Conservation (phyloP, 306 rosid genomes). For the Quercus parvula region DNA sequence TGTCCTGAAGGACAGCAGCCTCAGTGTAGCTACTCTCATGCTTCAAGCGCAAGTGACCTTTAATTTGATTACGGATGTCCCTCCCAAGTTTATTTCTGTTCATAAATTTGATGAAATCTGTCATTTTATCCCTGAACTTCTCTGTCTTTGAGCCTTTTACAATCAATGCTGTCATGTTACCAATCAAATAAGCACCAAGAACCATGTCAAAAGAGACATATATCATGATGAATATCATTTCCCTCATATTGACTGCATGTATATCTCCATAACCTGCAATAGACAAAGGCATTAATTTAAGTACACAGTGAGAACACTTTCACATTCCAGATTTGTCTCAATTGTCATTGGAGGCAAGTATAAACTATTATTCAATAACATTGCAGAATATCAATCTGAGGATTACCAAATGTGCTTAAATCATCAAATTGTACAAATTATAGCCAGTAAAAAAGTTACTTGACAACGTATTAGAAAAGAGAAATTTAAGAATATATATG, state of each 20-base stretch:
- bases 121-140: constrained; percentile 87
- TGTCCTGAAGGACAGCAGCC: constrained; percentile 70
- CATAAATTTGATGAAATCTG: constrained; percentile 83
- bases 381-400: not conserved
- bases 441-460: not conserved
- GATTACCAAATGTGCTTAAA: not conserved
- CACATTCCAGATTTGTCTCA: not conserved
- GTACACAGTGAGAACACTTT: not conserved
- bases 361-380: not conserved
- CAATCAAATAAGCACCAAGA: constrained; percentile 96
- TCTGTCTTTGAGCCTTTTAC: constrained; percentile 99
- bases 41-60: constrained; percentile 87
- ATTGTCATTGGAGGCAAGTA: too few species aligned
- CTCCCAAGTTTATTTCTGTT: constrained; percentile 83
- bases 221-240: constrained; percentile 92
- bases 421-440: not conserved
- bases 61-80: constrained; percentile 85
- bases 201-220: constrained; percentile 93
- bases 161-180: constrained; percentile 98
- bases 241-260: constrained; percentile 95
- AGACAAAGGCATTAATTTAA: constrained; percentile 22
- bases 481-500: not conserved
- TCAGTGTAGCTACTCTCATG: constrained; percentile 92
- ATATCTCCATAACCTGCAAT: constrained; percentile 91
- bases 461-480: not conserved